Percentiles rank a stretch among this genome's conserved stretches.
Evolutionary conservation across 331 rosid genomes (phyloP).

Genomic region (Rhamnella rubrinervis): DNA sequence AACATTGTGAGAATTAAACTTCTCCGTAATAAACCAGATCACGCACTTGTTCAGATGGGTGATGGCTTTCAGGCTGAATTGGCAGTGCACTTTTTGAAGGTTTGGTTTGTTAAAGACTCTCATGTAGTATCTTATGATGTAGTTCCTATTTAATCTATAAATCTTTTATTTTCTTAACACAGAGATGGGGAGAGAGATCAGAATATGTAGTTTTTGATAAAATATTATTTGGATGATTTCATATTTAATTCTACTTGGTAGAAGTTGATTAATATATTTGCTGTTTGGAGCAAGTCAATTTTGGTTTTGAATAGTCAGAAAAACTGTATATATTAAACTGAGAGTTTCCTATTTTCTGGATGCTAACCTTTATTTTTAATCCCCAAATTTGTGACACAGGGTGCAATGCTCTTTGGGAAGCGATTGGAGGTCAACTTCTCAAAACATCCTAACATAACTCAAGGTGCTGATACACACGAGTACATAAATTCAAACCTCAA

Average conservation of each 20-base stretch:
- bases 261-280: neutral
- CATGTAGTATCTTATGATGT: neutral
- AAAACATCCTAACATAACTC: conserved; percentile 80
- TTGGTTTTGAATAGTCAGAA: neutral
- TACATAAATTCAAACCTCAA: conserved; percentile 86
- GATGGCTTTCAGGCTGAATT: conserved; percentile 98
- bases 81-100: conserved; percentile 97
- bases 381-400: conserved; percentile 45
- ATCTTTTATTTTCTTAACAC: no score
- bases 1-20: conserved; percentile 94
- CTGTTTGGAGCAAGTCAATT: neutral
- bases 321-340: neutral
- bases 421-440: conserved; percentile 93
- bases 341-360: neutral
- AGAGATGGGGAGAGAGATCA: no score
- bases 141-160: neutral
- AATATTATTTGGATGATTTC: no score
- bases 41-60: conserved; percentile 97
- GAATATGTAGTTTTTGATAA: no score
- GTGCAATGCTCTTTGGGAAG: conserved; percentile 83
- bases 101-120: conserved; percentile 32
- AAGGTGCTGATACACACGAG: conserved; percentile 94
- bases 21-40: conserved; percentile 95
- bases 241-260: no score
- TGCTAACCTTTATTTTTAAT: conserved; percentile 4